Conservation (phyloP, 768 basidiomycete genomes). For the Austroboletus eburneus region DNA sequence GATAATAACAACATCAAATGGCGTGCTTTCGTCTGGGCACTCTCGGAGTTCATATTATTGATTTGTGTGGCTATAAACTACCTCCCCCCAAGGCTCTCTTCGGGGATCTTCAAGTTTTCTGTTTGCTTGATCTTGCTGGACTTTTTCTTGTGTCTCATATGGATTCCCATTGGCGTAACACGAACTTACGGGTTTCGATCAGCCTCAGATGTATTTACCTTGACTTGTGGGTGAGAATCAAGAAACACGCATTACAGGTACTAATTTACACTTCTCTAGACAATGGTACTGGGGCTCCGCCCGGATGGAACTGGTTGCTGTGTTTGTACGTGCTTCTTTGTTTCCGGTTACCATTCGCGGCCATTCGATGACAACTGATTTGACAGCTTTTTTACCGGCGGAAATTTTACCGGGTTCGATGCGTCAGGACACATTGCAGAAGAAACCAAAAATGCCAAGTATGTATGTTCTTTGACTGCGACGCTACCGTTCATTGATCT, state of each 20-base stretch:
- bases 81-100: constrained; percentile 72
- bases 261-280: constrained; percentile 39
- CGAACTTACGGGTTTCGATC: constrained; percentile 86
- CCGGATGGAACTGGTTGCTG: constrained; percentile 89
- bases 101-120: constrained; percentile 72
- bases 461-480: background rate
- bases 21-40: constrained; percentile 79
- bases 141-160: constrained; percentile 83
- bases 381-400: constrained; percentile 81
- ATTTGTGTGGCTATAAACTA: constrained; percentile 80
- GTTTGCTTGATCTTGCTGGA: constrained; percentile 76
- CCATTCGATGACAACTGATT: too few species aligned
- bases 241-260: background rate
- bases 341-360: background rate
- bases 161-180: constrained; percentile 89
- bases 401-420: constrained; percentile 88
- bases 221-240: constrained; percentile 59
- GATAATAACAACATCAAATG: constrained; percentile 72
- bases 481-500: background rate
- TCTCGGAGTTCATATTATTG: constrained; percentile 70
- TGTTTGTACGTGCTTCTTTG: constrained; percentile 56
- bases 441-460: constrained; percentile 81
- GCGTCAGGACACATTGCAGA: constrained; percentile 86
- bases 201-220: constrained; percentile 79
- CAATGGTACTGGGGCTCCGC: constrained; percentile 83